Base-by-base conservation (phyloP, 2,329 filamentous ascomycete genomes). In the Colletotrichum tamarilloi region DNA sequence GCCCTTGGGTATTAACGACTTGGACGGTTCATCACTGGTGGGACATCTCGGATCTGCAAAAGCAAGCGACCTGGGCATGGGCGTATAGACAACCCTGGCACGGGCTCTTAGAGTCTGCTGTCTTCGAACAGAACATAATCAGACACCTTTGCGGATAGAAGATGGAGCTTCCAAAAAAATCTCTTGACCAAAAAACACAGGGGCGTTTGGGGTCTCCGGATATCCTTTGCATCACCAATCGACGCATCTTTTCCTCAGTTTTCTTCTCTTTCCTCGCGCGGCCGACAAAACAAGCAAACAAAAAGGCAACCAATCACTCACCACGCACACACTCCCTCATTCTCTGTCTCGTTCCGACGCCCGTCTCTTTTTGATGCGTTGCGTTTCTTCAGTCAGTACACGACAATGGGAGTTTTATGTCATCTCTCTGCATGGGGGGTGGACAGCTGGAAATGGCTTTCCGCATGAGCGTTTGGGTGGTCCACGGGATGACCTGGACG, bases 141-240 rank as follows among this genome's bases (percentile, higher is more conserved):
- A 82, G 77, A 77, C 80, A 83, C 82, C 83, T 84, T 87, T 90
- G 89, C 89, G 90, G 91, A 91, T 92, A 92, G 90, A 92, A 91
- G 90, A 92, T 90, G 90, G 90, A 90, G 85, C 87, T 87, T 86
- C 83, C 84, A 86, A 87, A 55, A 53, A 87, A 85, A 85, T 81
- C 85, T 86, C 84, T 86, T 86, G 84, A 85, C 87, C 86, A 87
- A 83, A 87, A 64, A 68, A 59, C 60, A 84, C 85, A 87, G 86
- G 90, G 92, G 92, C 92, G 92, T 94, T 91, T 89, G 88, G 90
- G 88, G 87, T 92, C 82, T 85, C 92, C 92, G 92, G 92, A 94
- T 94, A 94, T 94, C 92, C 68, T 93, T 64, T 90, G 91, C 92
- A 93, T 91, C 87, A 88, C 79, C 77, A 78, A 81, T 79, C 81